These are phyloP conservation scores for Arthrobotrys conoides DNA, from an alignment of 2,329 filamentous ascomycete genomes.

Conservation along the genomic window DNA sequence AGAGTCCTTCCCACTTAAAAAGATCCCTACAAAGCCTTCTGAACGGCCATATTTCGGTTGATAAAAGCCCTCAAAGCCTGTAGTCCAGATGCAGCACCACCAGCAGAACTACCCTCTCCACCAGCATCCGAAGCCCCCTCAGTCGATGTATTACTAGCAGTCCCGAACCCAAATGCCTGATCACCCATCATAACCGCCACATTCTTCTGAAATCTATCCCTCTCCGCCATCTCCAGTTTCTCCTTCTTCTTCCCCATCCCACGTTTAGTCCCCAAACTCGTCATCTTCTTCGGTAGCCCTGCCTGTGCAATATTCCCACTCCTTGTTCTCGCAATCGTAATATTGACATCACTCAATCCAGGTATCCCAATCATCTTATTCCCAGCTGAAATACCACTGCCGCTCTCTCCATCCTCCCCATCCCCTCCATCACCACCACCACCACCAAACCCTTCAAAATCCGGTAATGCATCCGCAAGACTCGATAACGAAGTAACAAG, in stretches of 20 bases:
- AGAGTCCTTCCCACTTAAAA: too few relatives aligned
- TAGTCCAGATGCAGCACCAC: conserved; percentile 39
- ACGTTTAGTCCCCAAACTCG: conserved; percentile 53
- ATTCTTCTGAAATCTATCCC: conserved; percentile 58
- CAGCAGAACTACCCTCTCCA: not conserved
- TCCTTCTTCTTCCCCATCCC: conserved; percentile 58
- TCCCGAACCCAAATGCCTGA: conserved; percentile 50
- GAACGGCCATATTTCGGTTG: conserved; percentile 53
- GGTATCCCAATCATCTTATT: conserved; percentile 58
- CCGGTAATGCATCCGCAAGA: conserved; percentile 55
- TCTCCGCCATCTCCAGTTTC: conserved; percentile 45
- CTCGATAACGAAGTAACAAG: conserved; percentile 53
- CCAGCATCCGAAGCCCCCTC: not conserved
- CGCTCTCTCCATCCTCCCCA: not conserved
- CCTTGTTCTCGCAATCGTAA: conserved; percentile 47
- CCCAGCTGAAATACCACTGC: conserved; percentile 29
- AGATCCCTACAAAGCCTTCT: conserved; percentile 36
- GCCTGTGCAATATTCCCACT: conserved; percentile 50
- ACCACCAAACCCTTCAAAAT: conserved; percentile 51
- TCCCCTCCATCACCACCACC: conserved; percentile 14
- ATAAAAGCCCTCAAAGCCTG: conserved; percentile 56
- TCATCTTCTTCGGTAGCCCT: conserved; percentile 55
- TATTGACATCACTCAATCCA: conserved; percentile 48
- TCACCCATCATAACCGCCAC: conserved; percentile 54
- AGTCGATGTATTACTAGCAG: not conserved